A percentile compares a stretch with the other conserved stretches of the same genome.
Evolutionary conservation across 2,329 filamentous ascomycete species (phyloP).

Genomic region (Talaromyces sp.): DNA sequence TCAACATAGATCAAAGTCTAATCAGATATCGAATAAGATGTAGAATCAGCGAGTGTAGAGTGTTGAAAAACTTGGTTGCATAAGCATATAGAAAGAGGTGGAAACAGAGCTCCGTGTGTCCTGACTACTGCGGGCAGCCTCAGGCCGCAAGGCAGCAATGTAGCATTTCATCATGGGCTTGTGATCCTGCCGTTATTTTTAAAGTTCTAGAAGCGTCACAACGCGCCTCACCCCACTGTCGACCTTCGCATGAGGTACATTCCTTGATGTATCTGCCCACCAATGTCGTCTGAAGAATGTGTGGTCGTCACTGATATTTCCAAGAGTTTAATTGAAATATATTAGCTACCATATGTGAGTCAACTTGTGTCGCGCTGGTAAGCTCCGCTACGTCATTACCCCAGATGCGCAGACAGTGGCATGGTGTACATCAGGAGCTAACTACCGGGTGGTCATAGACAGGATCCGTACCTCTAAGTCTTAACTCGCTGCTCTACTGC

Average conservation of each 20-base stretch:
- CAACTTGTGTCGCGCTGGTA: neutral
- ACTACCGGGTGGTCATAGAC: neutral
- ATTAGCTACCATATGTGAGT: neutral
- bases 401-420: neutral
- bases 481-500: neutral
- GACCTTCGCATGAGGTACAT: neutral
- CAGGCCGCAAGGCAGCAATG: constrained; percentile 14
- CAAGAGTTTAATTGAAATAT: neutral
- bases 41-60: neutral
- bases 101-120: neutral
- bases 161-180: constrained; percentile 4
- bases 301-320: neutral
- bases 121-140: neutral
- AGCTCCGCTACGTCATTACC: constrained; percentile 17
- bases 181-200: neutral
- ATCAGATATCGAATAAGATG: neutral
- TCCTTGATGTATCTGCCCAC: neutral
- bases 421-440: neutral
- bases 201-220: constrained; percentile 24
- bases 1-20: neutral
- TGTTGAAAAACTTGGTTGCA: neutral
- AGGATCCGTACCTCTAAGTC: neutral
- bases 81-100: neutral
- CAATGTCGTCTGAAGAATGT: neutral
- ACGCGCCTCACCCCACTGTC: constrained; percentile 9